Base-by-base conservation (phyloP, 495 filamentous ascomycete species). In the Penicillium dipodomyicola region DNA sequence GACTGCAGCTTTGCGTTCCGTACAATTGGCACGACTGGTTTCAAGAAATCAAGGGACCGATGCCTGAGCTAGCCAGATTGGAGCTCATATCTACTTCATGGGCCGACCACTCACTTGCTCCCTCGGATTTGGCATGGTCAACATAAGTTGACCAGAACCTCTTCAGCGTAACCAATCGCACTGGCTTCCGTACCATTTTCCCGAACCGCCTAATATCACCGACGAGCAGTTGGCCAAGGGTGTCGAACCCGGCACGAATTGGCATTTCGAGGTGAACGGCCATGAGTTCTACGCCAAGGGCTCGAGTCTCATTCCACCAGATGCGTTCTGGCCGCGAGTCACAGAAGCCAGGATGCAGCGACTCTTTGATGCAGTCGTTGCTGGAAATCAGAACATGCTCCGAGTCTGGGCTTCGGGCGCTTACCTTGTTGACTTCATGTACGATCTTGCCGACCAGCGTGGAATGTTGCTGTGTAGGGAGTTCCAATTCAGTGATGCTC, bases 201-300 rank as follows among this genome's bases (percentile, higher is more conserved):
- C 72, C 87, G 14, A 87, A 89, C 53, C 77, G 83, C 65, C 71
- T 3, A 79, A 77, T 8, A 84, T 89, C 42, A 83, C 83, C 2
- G 77, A 82, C 0, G 75, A 72, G 0, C 82, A 87, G 54, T 54
- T 84, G 3, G 74, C 77, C 1, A 72, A 74, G 47, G 85, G 85
- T 4, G 80, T 85, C 33, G 80, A 82, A n/a, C 81, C 82, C 0
- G 85, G 84, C 4, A 82, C 80, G 32, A 84, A 87, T 58, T 88
- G 84, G 80, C 84, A 87, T 62, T 88, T 88, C 56, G 84, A 87
- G 62, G 74, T 87, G 41, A 88, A 88, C 51, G 85, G 85, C 6
- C 79, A 83, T 49, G 81, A 84, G 22, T 87, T 88, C 59, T 88
- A 86, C 59, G 84, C 82, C 1, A 87, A 88, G 56, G 84, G 84